Conservation (phyloP, 257 asterid species). For the Datura wrightii region DNA sequence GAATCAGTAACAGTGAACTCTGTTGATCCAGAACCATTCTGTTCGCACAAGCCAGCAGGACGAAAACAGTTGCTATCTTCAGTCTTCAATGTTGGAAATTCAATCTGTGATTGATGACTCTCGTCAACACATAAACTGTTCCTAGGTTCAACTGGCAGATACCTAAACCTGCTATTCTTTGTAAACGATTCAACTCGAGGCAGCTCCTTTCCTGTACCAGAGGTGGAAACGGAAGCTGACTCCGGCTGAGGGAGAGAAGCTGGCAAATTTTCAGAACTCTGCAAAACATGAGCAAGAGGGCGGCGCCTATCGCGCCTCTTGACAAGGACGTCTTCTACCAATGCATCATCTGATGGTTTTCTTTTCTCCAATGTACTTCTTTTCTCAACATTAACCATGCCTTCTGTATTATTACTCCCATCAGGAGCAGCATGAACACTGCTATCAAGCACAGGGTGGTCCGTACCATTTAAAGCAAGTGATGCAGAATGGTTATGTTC, state of each 20-base stretch:
- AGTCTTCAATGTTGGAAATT: conserved; percentile 55
- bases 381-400: conserved; percentile 31
- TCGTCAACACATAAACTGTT: conserved; percentile 54
- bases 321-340: conserved; percentile 44
- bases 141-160: conserved; percentile 54
- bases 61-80: conserved; percentile 52
- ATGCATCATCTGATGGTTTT: conserved; percentile 39
- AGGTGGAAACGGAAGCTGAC: conserved; percentile 41
- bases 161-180: conserved; percentile 63
- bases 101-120: conserved; percentile 51
- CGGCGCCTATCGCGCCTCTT: conserved; percentile 46
- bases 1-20: conserved; percentile 98
- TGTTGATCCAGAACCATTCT: conserved; percentile 67
- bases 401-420: conserved; percentile 39
- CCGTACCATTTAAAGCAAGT: conserved; percentile 41
- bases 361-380: conserved; percentile 38
- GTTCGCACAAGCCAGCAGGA: conserved; percentile 59
- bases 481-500: conserved; percentile 49
- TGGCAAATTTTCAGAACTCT: conserved; percentile 43
- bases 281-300: conserved; percentile 46
- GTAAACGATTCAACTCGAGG: conserved; percentile 51
- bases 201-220: conserved; percentile 66
- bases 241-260: conserved; percentile 48
- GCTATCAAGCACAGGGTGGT: conserved; percentile 33
- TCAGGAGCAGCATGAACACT: conserved; percentile 31